Percentiles rank a stretch among this genome's conserved stretches.
Evolutionary conservation across 441 rosid species (phyloP).

Genomic region (Jatropha multifida): DNA sequence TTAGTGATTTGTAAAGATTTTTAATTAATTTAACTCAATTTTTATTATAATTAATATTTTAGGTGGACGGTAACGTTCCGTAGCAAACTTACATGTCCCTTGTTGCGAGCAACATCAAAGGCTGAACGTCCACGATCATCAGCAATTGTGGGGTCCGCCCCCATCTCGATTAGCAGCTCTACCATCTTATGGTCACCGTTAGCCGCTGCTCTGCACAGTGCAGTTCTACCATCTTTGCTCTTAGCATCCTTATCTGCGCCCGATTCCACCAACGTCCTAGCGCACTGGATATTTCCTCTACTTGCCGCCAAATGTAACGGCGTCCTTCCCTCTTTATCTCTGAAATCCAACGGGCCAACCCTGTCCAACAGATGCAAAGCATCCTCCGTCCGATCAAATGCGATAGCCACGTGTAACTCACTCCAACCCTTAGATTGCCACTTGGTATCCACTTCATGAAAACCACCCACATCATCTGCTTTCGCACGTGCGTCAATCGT

Average conservation of each 20-base stretch:
- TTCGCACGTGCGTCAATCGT: constrained; percentile 16
- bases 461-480: background rate
- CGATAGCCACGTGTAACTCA: constrained; percentile 38
- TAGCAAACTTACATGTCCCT: constrained; percentile 37
- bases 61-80: background rate
- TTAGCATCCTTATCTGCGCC: constrained; percentile 41
- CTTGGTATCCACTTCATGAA: constrained; percentile 9
- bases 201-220: constrained; percentile 34
- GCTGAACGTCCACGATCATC: constrained; percentile 52
- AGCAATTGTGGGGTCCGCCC: constrained; percentile 40
- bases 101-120: constrained; percentile 37
- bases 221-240: constrained; percentile 39
- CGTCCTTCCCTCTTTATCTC: constrained; percentile 43
- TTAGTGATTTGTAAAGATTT: too few species aligned
- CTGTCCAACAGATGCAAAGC: constrained; percentile 23
- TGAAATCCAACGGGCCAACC: constrained; percentile 30
- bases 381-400: constrained; percentile 33
- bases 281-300: constrained; percentile 37
- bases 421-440: constrained; percentile 39
- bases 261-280: constrained; percentile 32
- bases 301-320: constrained; percentile 42
- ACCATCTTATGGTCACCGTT: constrained; percentile 45
- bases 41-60: too few species aligned
- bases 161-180: constrained; percentile 39
- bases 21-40: too few species aligned